These are phyloP conservation scores for Lactifluus subvellereus DNA, from an alignment of 768 basidiomycete species.

Conservation along the genomic window DNA sequence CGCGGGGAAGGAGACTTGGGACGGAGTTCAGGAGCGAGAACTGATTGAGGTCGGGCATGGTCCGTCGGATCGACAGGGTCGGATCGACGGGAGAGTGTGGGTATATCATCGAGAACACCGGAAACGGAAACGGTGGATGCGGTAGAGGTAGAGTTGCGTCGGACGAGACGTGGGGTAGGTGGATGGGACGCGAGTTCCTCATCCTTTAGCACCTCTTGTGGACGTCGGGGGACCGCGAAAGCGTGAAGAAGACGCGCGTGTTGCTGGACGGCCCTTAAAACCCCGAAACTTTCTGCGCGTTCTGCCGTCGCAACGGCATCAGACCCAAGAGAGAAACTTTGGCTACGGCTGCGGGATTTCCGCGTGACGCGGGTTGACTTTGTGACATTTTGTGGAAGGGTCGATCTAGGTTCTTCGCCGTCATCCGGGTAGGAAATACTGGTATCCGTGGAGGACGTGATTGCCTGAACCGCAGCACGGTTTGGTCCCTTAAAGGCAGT, in stretches of 20 bases:
- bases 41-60: constrained; percentile 30
- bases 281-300: constrained; percentile 40
- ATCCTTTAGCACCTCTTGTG: constrained; percentile 12
- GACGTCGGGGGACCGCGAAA: constrained; percentile 33
- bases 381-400: constrained; percentile 28
- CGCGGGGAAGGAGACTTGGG: background rate
- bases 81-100: constrained; percentile 13
- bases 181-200: constrained; percentile 22
- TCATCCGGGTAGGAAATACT: constrained; percentile 50
- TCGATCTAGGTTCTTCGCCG: constrained; percentile 40
- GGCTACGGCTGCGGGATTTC: constrained; percentile 47
- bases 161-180: constrained; percentile 32
- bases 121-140: constrained; percentile 21
- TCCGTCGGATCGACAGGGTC: constrained; percentile 19
- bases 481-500: constrained; percentile 48
- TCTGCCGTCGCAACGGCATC: constrained; percentile 38
- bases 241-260: constrained; percentile 59
- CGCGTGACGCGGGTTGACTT: constrained; percentile 27
- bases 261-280: constrained; percentile 57
- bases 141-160: constrained; percentile 47
- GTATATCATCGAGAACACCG: constrained; percentile 23
- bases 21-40: constrained; percentile 17
- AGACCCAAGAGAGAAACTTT: constrained; percentile 49
- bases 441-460: constrained; percentile 51
- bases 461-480: constrained; percentile 68